Percentiles rank a stretch among this genome's conserved stretches.
phyloP scores from a whole-genome alignment of 2,329 filamentous ascomycete species.

The Reticulascus tulasneorum region DNA sequence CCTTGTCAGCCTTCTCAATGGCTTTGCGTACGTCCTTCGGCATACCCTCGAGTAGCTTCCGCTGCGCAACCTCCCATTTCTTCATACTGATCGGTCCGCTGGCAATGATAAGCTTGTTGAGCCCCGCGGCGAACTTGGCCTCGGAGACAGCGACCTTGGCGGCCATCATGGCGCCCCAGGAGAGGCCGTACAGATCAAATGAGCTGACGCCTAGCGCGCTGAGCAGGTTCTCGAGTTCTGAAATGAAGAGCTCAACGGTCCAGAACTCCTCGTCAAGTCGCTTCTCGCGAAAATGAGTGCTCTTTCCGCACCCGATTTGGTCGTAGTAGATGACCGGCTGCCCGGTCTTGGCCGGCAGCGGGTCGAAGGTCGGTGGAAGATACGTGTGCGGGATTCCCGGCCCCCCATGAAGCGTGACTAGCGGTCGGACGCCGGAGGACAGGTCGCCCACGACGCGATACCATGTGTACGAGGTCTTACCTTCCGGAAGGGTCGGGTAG shows the following conservation, averaged over 20 bases:
- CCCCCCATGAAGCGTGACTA: constrained; percentile 3
- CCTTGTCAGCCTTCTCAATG: constrained; percentile 20
- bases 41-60: constrained; percentile 14
- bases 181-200: constrained; percentile 44
- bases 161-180: constrained; percentile 50
- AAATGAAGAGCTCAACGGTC: constrained; percentile 41
- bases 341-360: not conserved
- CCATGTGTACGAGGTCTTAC: not conserved
- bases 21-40: constrained; percentile 17
- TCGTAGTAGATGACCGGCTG: constrained; percentile 49
- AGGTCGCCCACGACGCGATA: constrained; percentile 3
- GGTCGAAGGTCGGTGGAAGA: not conserved
- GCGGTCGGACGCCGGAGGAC: not conserved
- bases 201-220: constrained; percentile 31
- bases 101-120: constrained; percentile 22
- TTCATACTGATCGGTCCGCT: constrained; percentile 27
- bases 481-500: not conserved
- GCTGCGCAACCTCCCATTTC: constrained; percentile 14
- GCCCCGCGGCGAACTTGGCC: constrained; percentile 11
- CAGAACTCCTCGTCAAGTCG: constrained; percentile 38
- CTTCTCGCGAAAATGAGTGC: constrained; percentile 43
- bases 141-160: constrained; percentile 32
- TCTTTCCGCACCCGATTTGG: constrained; percentile 46
- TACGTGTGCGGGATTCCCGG: constrained; percentile 4
- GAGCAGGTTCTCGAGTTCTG: constrained; percentile 46